These are phyloP conservation scores for Apiospora koreana DNA, from an alignment of 2,329 filamentous ascomycete genomes.

Conservation along the genomic window DNA sequence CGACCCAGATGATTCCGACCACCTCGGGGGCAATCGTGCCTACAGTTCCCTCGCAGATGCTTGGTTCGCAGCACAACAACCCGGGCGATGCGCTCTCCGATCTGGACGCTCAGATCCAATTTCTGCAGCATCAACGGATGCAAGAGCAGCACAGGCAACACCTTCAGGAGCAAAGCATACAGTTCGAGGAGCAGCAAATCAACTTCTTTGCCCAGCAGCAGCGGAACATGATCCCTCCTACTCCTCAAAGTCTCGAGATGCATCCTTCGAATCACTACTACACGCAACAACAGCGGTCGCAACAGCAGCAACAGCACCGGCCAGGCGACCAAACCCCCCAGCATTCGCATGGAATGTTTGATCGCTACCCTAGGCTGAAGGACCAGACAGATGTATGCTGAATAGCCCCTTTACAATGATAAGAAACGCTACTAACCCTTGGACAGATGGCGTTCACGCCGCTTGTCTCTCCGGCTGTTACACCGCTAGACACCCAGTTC, in stretches of 20 bases:
- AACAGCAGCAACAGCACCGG: slow-evolving; percentile 10
- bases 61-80: slow-evolving; percentile 42
- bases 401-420: slow-evolving; percentile 15
- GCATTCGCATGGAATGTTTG: slow-evolving; percentile 64
- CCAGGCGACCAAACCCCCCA: slow-evolving; percentile 47
- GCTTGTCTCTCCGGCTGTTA: slow-evolving; percentile 81
- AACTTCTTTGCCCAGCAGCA: slow-evolving; percentile 55
- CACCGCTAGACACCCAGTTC: slow-evolving; percentile 74
- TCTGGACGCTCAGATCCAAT: slow-evolving; percentile 67
- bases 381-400: slow-evolving; percentile 54
- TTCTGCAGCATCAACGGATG: slow-evolving; percentile 63
- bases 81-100: slow-evolving; percentile 56
- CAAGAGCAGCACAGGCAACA: slow-evolving; percentile 61
- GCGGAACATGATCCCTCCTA: slow-evolving; percentile 68
- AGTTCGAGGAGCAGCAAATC: slow-evolving; percentile 41
- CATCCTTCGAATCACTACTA: slow-evolving; percentile 65
- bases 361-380: slow-evolving; percentile 66
- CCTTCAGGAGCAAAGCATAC: slow-evolving; percentile 57
- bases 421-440: slow-evolving; percentile 24
- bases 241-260: slow-evolving; percentile 79
- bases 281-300: slow-evolving; percentile 37
- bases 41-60: slow-evolving; percentile 46
- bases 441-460: slow-evolving; percentile 74
- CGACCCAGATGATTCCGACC: slow-evolving; percentile 50
- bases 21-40: slow-evolving; percentile 47